Percentiles rank a stretch among this genome's conserved stretches.
These are phyloP conservation scores for Syncephalis plumigaleata DNA, from an alignment of 371 early-diverging fungal species.

Conservation along the genomic window DNA sequence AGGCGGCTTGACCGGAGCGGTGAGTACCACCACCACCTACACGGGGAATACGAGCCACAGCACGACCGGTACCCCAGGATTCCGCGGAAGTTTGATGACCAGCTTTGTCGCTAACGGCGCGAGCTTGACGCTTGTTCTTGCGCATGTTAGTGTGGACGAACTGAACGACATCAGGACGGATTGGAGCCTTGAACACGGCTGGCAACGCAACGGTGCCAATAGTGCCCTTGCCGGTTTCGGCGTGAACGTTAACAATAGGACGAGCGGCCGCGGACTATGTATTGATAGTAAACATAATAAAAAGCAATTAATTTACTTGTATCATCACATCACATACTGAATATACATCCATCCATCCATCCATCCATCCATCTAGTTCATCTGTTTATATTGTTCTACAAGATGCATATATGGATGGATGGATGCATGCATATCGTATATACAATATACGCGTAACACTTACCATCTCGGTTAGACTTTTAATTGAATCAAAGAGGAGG, in stretches of 20 bases:
- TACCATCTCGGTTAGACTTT: too few relatives aligned
- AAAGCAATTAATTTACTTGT: too few relatives aligned
- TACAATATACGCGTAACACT: too few relatives aligned
- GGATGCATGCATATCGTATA: too few relatives aligned
- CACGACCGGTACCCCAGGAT: conserved; percentile 99
- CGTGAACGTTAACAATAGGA: conserved; percentile 85
- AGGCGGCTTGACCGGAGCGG: conserved; percentile 99
- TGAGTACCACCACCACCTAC: conserved; percentile 98
- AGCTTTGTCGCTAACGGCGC: conserved; percentile 94
- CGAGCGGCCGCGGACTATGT: conserved; percentile 33
- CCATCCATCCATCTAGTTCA: too few relatives aligned
- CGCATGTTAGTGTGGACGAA: conserved; percentile 94
- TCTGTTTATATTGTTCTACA: too few relatives aligned
- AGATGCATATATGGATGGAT: too few relatives aligned
- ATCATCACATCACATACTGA: background rate
- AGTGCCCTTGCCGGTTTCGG: conserved; percentile 55
- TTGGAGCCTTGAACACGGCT: conserved; percentile 94
- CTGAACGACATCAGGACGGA: conserved; percentile 96
- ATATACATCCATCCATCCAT: background rate
- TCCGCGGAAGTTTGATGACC: conserved; percentile 99
- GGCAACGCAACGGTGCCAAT: conserved; percentile 75
- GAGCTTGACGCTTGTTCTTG: conserved; percentile 99
- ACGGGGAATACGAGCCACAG: conserved; percentile 99
- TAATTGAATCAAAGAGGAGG: too few relatives aligned
- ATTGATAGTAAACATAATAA: background rate